phyloP scores from a whole-genome alignment of 2,329 filamentous ascomycete genomes.

The Fusarium vanettenii region DNA sequence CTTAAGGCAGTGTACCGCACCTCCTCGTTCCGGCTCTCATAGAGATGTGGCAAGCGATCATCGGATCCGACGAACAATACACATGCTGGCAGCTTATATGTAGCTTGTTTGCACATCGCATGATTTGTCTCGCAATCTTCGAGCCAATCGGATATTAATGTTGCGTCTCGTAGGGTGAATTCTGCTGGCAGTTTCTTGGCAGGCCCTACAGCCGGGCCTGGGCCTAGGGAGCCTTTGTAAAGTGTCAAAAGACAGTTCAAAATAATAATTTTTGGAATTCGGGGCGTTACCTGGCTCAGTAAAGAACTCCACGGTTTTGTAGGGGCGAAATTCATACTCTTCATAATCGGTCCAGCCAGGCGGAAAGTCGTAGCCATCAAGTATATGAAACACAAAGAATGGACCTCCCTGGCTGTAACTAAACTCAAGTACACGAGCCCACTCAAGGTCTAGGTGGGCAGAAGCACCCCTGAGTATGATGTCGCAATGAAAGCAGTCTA shows the following conservation, averaged over 20 bases:
- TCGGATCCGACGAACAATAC: not conserved
- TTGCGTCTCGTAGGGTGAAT: not conserved
- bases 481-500: too few species aligned
- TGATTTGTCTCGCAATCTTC: not conserved
- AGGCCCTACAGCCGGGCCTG: not conserved
- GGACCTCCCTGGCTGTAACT: too few species aligned
- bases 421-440: too few species aligned
- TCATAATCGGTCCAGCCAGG: accelerated
- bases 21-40: not conserved
- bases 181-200: not conserved
- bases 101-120: not conserved
- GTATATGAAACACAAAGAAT: too few species aligned
- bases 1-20: not conserved
- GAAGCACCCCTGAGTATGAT: too few species aligned
- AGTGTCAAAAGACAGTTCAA: not conserved
- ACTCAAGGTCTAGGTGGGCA: too few species aligned
- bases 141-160: not conserved
- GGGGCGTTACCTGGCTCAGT: too few species aligned
- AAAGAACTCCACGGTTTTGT: too few species aligned
- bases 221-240: not conserved
- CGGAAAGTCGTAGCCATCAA: too few species aligned
- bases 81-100: not conserved
- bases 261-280: too few species aligned
- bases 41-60: not conserved
- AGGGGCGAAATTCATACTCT: too few species aligned